A percentile compares a stretch with the other conserved stretches of the same genome.
These are phyloP conservation scores for Abelmoschus esculentus DNA, from an alignment of 345 rosid genomes.

Conservation along the genomic window DNA sequence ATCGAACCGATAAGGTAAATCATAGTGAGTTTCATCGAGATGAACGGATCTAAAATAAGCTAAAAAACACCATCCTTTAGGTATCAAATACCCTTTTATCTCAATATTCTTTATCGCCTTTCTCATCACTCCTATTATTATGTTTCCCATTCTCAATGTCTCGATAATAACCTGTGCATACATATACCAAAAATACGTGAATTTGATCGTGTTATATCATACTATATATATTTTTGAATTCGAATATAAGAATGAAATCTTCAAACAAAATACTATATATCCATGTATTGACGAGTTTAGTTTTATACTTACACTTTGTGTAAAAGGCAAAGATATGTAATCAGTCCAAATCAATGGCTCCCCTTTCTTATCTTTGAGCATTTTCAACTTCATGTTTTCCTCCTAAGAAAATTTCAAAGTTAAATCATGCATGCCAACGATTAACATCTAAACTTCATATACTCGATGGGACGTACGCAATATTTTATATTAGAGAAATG, in stretches of 20 bases:
- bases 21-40: constrained; percentile 75
- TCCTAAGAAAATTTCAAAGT: background rate
- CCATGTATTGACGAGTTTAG: no score
- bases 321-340: constrained; percentile 63
- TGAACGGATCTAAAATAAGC: constrained; percentile 88
- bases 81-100: constrained; percentile 75
- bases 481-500: no score
- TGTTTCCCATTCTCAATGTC: constrained; percentile 82
- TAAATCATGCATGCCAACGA: background rate
- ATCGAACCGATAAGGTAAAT: constrained; percentile 71
- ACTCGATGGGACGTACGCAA: no score
- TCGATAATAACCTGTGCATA: constrained; percentile 76
- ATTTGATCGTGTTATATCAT: no score
- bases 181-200: no score
- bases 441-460: no score
- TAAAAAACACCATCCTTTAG: constrained; percentile 89
- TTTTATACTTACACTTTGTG: constrained; percentile 53
- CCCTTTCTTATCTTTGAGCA: constrained; percentile 49
- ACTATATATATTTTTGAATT: no score
- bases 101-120: constrained; percentile 76
- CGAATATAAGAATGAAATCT: no score
- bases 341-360: constrained; percentile 72
- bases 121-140: constrained; percentile 84
- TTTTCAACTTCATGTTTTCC: constrained; percentile 60
- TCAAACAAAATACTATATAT: no score